These are phyloP conservation scores for Lophiostoma macrostomum DNA, from an alignment of 495 filamentous ascomycete species.

Conservation along the genomic window DNA sequence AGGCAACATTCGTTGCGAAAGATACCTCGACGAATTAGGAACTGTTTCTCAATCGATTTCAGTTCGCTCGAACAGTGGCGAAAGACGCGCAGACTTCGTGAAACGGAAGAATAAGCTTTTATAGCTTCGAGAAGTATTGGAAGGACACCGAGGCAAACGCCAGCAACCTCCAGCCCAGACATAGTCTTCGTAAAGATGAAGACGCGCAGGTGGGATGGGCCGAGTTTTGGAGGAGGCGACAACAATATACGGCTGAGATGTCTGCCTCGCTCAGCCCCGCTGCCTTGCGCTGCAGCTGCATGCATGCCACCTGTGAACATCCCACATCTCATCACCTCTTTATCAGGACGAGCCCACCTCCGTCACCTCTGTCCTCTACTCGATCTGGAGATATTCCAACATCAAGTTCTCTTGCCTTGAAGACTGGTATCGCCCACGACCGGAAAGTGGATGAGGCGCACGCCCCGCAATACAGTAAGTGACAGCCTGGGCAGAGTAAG, in stretches of 20 bases:
- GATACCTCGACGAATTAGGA: slow-evolving; percentile 8
- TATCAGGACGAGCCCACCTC: too few relatives aligned
- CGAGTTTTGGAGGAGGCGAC: not conserved
- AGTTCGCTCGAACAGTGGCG: slow-evolving; percentile 21
- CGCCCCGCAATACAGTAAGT: not conserved
- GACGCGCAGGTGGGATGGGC: not conserved
- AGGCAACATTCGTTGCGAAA: slow-evolving; percentile 27
- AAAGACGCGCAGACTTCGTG: slow-evolving; percentile 9
- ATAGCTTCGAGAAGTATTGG: slow-evolving; percentile 21
- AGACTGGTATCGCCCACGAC: not conserved
- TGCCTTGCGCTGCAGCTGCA: not conserved
- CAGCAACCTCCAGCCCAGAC: slow-evolving; percentile 23
- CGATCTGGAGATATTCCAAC: too few relatives aligned
- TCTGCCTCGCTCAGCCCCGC: not conserved
- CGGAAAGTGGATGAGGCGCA: not conserved
- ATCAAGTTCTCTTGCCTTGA: not conserved
- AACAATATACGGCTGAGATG: not conserved
- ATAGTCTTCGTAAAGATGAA: slow-evolving; percentile 1
- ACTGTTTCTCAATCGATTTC: slow-evolving; percentile 4
- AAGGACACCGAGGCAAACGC: slow-evolving; percentile 19
- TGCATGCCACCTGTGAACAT: too few relatives aligned
- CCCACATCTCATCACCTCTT: too few relatives aligned
- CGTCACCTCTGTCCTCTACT: not conserved
- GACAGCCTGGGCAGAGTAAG: not conserved
- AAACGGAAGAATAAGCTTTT: slow-evolving; percentile 11